Base-by-base conservation (phyloP, 306 rosid species). In the Vicia villosa region DNA sequence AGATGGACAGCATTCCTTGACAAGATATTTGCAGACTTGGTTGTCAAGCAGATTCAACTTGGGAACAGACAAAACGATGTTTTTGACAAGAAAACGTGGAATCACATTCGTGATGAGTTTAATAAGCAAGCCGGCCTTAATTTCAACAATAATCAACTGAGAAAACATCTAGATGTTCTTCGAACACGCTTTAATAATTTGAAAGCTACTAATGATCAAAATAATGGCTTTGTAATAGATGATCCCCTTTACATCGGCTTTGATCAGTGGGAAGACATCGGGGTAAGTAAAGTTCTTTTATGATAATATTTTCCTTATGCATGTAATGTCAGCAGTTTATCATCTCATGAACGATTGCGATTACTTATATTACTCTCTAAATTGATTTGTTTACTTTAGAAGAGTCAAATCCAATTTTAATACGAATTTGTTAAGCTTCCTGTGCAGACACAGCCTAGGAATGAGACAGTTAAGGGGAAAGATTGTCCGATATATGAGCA, bases 1-100 rank as follows among this genome's bases (percentile, higher is more conserved):
- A 86, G 97, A 88, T 91, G 97, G 97, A 88, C 97, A 15, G 78
- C 97, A 43, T 71, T 91, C 40, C 96, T 91, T 19, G 96, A 91
- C 84, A 86, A 85, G 89, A 83, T 89, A 76, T 91, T 91, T 74
- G 92, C 97, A 6, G 96, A 91, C 60, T 76, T 91, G 87, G 91
- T 89, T 69, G 87, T 85, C 36, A 82, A 87, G 84, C 96, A 91
- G 72, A 91, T 89, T 79, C 97, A 88, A 55, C 72, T 86, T 26
- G 94, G 96, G 56, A 91, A 83, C 66, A 81, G 94, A 61, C 94
- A 89, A 22, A 91, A 91, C 81, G 86, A 87, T 67, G 82, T 85
- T 74, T 87, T 91, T 38, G 97, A 89, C 81, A 89, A 91, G 83
- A 91, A 91, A 71, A 87, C 97, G 2, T 87, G 97, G 94, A 91